Evolutionary conservation across 441 rosid species (phyloP).

Genomic region (Aquilaria agallochum): DNA sequence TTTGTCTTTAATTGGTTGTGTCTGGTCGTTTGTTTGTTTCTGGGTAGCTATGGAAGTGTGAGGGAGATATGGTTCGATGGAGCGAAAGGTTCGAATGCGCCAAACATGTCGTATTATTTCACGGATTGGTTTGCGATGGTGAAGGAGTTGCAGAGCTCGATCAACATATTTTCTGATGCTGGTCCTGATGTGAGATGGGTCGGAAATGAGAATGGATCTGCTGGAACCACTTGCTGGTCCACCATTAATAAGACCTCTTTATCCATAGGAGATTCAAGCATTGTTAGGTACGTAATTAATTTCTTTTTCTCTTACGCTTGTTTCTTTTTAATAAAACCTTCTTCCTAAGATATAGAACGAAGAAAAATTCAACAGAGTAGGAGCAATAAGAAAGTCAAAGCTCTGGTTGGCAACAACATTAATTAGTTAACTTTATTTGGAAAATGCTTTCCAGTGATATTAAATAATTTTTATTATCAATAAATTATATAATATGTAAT

Average conservation of each 20-base stretch:
- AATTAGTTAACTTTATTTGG: too few relatives aligned
- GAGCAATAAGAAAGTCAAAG: too few relatives aligned
- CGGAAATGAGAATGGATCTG: conserved; percentile 59
- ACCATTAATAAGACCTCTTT: conserved; percentile 54
- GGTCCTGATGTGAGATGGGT: conserved; percentile 73
- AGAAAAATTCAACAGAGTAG: too few relatives aligned
- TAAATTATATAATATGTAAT: too few relatives aligned
- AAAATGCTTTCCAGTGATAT: too few relatives aligned
- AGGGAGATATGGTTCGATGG: conserved; percentile 85
- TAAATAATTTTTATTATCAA: too few relatives aligned
- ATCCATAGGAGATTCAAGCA: conserved; percentile 56
- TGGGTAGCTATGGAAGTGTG: conserved; percentile 44
- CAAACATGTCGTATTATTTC: conserved; percentile 65
- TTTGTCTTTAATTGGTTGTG: neutral
- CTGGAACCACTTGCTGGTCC: conserved; percentile 63
- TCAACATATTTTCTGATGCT: conserved; percentile 72
- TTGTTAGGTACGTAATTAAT: conserved; percentile 31
- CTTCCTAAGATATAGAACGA: too few relatives aligned
- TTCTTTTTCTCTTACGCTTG: too few relatives aligned
- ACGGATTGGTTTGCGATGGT: conserved; percentile 74
- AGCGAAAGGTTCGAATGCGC: conserved; percentile 51
- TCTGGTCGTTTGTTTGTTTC: neutral
- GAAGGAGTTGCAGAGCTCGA: conserved; percentile 61
- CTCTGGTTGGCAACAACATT: too few relatives aligned
- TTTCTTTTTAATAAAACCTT: too few relatives aligned